These are phyloP conservation scores for Tuber indicum DNA, from an alignment of 495 filamentous ascomycete species.

Conservation along the genomic window DNA sequence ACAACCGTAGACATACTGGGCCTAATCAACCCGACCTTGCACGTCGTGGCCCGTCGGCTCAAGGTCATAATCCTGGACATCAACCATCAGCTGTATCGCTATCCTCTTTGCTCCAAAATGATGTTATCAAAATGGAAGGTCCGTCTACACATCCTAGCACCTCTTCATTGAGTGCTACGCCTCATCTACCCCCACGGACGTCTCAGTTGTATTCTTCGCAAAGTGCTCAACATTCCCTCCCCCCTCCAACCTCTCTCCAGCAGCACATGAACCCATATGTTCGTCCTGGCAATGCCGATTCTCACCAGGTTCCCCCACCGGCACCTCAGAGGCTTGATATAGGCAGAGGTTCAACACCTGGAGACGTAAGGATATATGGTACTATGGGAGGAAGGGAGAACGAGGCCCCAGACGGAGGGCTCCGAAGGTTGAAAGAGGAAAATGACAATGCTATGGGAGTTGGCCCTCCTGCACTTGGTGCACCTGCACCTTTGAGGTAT, in stretches of 20 bases:
- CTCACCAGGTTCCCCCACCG: constrained; percentile 22
- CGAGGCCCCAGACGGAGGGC: constrained; percentile 26
- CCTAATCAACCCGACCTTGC: constrained; percentile 35
- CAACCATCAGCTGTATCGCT: constrained; percentile 29
- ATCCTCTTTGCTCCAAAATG: constrained; percentile 31
- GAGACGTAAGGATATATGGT: constrained; percentile 15
- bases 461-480: constrained; percentile 14
- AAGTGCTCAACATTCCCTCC: constrained; percentile 19
- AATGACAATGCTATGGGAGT: constrained; percentile 26
- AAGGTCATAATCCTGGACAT: constrained; percentile 28
- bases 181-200: constrained; percentile 22
- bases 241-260: constrained; percentile 18
- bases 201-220: constrained; percentile 31
- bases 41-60: constrained; percentile 29
- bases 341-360: constrained; percentile 22
- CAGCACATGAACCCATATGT: constrained; percentile 28
- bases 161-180: constrained; percentile 17
- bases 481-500: constrained; percentile 27
- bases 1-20: constrained; percentile 33
- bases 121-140: constrained; percentile 32
- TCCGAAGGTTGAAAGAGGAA: constrained; percentile 34
- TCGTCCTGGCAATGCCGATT: constrained; percentile 28
- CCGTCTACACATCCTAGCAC: constrained; percentile 30
- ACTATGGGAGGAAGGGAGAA: constrained; percentile 26
- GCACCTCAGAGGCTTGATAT: constrained; percentile 26